Percentiles rank a stretch among this genome's conserved stretches.
phyloP scores from a whole-genome alignment of 108 stramenopile species.

The Cyclotella choctawhatcheeana region DNA sequence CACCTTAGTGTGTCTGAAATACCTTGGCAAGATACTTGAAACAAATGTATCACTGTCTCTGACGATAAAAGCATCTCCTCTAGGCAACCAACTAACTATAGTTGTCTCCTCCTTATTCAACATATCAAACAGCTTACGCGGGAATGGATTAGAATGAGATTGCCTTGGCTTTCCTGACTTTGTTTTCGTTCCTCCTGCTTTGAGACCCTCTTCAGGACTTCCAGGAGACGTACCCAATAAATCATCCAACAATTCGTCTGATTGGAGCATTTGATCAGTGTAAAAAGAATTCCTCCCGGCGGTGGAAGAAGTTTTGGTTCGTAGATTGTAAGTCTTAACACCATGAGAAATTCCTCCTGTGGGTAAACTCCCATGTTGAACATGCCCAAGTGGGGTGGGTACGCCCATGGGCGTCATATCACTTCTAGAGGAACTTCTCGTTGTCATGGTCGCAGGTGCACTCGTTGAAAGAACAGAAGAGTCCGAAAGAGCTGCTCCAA shows the following conservation, averaged over 20 bases:
- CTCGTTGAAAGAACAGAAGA: slow-evolving; percentile 4
- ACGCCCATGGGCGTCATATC: neutral
- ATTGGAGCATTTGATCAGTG: neutral
- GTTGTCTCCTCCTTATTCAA: slow-evolving; percentile 78
- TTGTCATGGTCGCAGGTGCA: slow-evolving; percentile 8
- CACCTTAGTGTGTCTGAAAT: slow-evolving; percentile 92
- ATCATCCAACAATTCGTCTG: slow-evolving; percentile 7
- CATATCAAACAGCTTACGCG: slow-evolving; percentile 92
- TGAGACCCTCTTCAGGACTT: slow-evolving; percentile 25
- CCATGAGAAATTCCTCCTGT: slow-evolving; percentile 8
- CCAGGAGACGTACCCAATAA: slow-evolving; percentile 13
- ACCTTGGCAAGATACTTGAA: slow-evolving; percentile 75
- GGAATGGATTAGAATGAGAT: slow-evolving; percentile 87
- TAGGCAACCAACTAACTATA: slow-evolving; percentile 84
- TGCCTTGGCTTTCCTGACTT: slow-evolving; percentile 24
- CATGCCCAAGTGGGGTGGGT: slow-evolving; percentile 5
- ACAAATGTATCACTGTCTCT: slow-evolving; percentile 86
- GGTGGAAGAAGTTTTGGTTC: neutral
- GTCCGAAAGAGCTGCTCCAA: neutral
- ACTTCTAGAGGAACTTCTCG: slow-evolving; percentile 9
- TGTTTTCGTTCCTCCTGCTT: slow-evolving; percentile 31
- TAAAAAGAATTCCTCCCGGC: neutral
- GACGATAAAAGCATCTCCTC: slow-evolving; percentile 88
- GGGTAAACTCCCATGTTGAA: slow-evolving; percentile 10
- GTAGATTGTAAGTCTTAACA: neutral